Evolutionary conservation across 2,329 filamentous ascomycete genomes (phyloP), one percentile per base, ranked within the genome.

Genomic region (Phialophora expanda): DNA sequence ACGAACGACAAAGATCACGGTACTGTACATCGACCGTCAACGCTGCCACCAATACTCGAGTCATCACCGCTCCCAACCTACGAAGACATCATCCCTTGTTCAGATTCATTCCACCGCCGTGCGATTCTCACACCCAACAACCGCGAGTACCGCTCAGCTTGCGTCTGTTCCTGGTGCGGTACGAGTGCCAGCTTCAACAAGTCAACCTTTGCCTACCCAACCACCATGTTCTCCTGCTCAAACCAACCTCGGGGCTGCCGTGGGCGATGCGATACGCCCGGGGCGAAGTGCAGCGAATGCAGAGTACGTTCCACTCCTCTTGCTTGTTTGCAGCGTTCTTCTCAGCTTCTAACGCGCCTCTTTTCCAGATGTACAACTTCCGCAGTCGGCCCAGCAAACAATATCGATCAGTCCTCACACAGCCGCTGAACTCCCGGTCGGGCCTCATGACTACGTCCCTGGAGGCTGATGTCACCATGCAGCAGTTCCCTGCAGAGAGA

Each of bases 191-290:
- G 30, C 30, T 11, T 11, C 30, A 9, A 48, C 44, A n/a, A 48
- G 17, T 4, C 44, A 48, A 48, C 44, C 20, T 48, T 20, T n/a
- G 12, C 20, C 24, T 22, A 30, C 6, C 28, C 53, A 34, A 12
- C 28, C 63, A 75, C 51, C 62, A 82, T 82, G 80, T 82, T 77
- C 75, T 82, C 80, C 32, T 82, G 80, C 74, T 76, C 76, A 64
- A 82, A 82, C 70, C 80, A 81, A 64, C 78, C 79, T 62, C 79
- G 80, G 58, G 80, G 80, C 55, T 82, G 80, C 74, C 79, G 80
- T 64, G 80, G 80, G 67, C 79, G 80, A 65, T 78, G 76, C 66
- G 81, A 81, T 69, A 73, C 74, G 44, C 71, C 75, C 57, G 79
- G 79, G 56, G 77, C 74, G 38, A 81, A 79, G 71, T 82, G 80